Evolutionary conservation across 768 basidiomycete genomes (phyloP), one percentile per base, ranked within the genome.

Genomic region (Rubroboletus satanas): DNA sequence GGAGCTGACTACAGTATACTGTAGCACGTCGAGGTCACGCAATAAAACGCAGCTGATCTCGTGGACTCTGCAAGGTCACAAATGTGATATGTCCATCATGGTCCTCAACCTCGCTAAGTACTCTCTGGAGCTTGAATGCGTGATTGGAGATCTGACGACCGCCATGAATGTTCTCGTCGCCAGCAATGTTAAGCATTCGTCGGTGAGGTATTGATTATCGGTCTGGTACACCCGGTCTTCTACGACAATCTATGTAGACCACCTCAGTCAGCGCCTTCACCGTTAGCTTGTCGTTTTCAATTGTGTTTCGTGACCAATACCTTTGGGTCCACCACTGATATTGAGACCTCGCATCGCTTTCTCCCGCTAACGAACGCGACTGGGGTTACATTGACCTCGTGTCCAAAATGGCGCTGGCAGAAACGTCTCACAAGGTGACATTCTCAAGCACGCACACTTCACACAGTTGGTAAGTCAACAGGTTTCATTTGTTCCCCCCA

Each of bases 401-500:
- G 18, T 46, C 14, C 28, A 3, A 9, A 28, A 14, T 8, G 10
- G 5, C 17, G 29, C 14, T 29, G 3, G 44, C 57, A 46, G 38
- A 52, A 58, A 33, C 39, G 17, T 18, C 36, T 23, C 37, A 14
- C 28, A 7, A 50, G 1, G 23, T 42, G 9, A 18, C 11, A 26
- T 26, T 26, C 26, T 26, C 26, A 26, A 26, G 26, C 26, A 12
- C 26, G 23, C 56, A 15, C 28, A 8, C n/a, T 36, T 9, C n/a
- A 7, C 38, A n/a, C n/a, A 35, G 17, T 44, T 26, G 26, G 26
- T n/a, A 36, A 36, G 28, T 32, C 29, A 45, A 50, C 50, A 53
- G 42, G 21, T 49, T 42, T 28, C 48, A 62, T 57, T 51, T n/a
- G 17, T 28, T 21, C 18, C 11, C 14, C 32, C 54, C 28, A 45